These are phyloP conservation scores for Trichomonascus vanleenenianus DNA, from an alignment of 805 yeast species.

Conservation along the genomic window DNA sequence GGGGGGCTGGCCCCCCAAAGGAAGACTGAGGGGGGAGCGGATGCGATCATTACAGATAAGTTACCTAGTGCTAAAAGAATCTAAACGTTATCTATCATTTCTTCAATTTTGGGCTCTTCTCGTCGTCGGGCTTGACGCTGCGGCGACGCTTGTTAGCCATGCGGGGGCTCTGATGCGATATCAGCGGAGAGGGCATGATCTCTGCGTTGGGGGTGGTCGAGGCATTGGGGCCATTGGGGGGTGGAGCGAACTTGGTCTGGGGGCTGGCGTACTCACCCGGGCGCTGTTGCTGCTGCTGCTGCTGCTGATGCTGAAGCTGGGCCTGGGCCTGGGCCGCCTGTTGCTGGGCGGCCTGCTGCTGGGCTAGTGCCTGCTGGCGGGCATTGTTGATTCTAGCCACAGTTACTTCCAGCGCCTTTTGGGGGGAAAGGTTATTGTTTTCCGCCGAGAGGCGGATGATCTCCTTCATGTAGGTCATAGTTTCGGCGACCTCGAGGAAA, in stretches of 20 bases:
- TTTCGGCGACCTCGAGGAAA: slow-evolving; percentile 66
- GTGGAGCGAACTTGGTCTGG: too few species aligned
- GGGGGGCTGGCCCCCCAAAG: too few species aligned
- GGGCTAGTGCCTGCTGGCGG: slow-evolving; percentile 8
- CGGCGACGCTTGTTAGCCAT: slow-evolving; percentile 3
- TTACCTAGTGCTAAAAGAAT: too few species aligned
- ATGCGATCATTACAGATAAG: too few species aligned
- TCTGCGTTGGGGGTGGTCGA: slow-evolving; percentile 1
- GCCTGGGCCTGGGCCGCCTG: slow-evolving; percentile 17
- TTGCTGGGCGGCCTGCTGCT: slow-evolving; percentile 14
- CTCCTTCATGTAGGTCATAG: slow-evolving; percentile 63
- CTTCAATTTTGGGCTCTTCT: slow-evolving; percentile 3
- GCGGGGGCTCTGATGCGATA: slow-evolving; percentile 1
- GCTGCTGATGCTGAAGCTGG: slow-evolving; percentile 12
- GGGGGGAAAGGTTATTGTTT: slow-evolving; percentile 19
- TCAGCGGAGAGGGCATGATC: background rate
- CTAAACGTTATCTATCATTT: background rate
- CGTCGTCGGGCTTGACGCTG: slow-evolving; percentile 3
- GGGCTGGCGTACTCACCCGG: slow-evolving; percentile 1
- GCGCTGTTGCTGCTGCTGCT: slow-evolving; percentile 10
- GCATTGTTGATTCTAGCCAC: too few species aligned
- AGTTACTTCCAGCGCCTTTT: slow-evolving; percentile 19
- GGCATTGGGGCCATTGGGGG: background rate
- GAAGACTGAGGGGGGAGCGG: too few species aligned
- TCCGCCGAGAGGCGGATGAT: slow-evolving; percentile 49